Base-by-base conservation (phyloP, 192 early-diverging fungal species). In the Radiomyces spectabilis region DNA sequence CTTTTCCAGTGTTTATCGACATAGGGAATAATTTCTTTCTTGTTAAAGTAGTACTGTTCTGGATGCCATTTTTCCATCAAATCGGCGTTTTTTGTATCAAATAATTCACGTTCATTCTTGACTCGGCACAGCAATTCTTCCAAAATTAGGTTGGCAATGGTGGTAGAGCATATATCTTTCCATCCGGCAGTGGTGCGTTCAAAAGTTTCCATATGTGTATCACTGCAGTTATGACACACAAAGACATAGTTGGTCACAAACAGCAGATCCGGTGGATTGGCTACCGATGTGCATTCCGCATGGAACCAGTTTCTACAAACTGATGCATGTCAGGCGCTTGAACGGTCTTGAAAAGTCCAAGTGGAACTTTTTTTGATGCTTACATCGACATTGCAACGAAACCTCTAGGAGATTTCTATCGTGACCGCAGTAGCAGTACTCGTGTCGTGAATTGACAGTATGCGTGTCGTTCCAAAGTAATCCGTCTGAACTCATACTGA, bases 261-360 rank as follows among this genome's bases (percentile, higher is more conserved):
- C 15, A 80, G 69, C 3, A 85, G 53, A 15, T 63, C 72, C 18
- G 65, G 71, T 19, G 68, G 67, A 2, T 77, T 56, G 0, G 60
- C 22, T 8, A 74, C 59, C 33, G 66, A 51, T 27, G 77, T 57
- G 52, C 83, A 85, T 18, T 66, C 61, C 7, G 57, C 68, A 57
- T 85, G 83, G 46, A 79, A 85, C 83, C 83, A 85, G 57, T 85
- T 82, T 8, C 61, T 60, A 53, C 83, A 85, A 21, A 62, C 76
- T 81, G 19, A 38, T 18, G 19, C 12, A 47, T 1, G 31, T 27
- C 18, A 38, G 26, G 26, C 41, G n/a, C 32, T 18, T 15, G 9
- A 54, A 40, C 27, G 40, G 25, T 27, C 10, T 60, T 38, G 35
- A n/a, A 33, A 38, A 31, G 5, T 26, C 2, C 12, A 38, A 47